Evolutionary conservation across 352 stramenopile genomes (phyloP), one percentile per base, ranked within the genome.

Genomic region (Ochromonadaceae sp.): DNA sequence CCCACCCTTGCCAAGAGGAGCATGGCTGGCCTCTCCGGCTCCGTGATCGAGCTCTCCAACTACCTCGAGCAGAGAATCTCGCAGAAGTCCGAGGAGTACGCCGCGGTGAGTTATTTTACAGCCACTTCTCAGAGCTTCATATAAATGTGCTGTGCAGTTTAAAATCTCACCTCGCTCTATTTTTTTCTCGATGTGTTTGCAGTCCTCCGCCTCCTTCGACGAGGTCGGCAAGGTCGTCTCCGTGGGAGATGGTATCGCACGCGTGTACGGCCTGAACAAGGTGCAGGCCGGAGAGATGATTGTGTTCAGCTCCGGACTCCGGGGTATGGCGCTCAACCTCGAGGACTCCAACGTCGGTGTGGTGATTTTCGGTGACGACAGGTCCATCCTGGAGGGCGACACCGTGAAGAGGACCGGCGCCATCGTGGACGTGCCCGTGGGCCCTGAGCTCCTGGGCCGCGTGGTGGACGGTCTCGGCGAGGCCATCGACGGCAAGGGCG

Each of bases 251-350:
- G 84, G 84, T 81, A 92, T 92, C 68, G 84, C 84, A 52, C 83
- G 84, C 76, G 84, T 92, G 15, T 92, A 91, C 71, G 84, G 84
- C 63, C 77, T 92, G 55, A 79, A 81, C 72, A 90, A 91, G 67
- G 82, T 91, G 65, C 84, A 92, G 75, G 84, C 84, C 46, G 84
- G 84, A 74, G 84, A 92, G 80, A 90, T 92, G 82, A 79, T 88
- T 76, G 82, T 87, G 59, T 88, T 88, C 63, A 67, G 78, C 67
- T 81, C 72, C 67, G 81, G 81, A 60, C 76, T 88, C 40, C 77
- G 80, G 31, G 83, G 84, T 65, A 92, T 91, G 84, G 84, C 84
- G 36, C 78, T 92, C 46, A 92, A 92, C 80, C 78, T 92, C 57
- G 84, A 92, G 75, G 82, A 91, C 66, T 81, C 84, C 76, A 90